phyloP scores from a whole-genome alignment of 108 stramenopile species.

The Nannochloropsis granulata region DNA sequence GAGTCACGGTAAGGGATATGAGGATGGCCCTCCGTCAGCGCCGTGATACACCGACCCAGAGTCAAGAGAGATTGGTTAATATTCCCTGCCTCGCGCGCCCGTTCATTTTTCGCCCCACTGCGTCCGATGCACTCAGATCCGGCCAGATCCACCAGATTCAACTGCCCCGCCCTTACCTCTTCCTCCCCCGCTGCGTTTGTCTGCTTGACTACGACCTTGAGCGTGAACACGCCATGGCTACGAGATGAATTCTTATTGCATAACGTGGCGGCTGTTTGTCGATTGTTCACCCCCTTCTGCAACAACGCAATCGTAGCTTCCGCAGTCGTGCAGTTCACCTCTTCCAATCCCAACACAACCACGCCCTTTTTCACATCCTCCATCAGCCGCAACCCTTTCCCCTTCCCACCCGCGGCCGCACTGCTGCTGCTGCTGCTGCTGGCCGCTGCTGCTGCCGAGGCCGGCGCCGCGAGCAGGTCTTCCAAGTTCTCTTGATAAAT shows the following conservation, averaged over 20 bases:
- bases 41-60: slow-evolving; percentile 53
- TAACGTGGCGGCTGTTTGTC: slow-evolving; percentile 45
- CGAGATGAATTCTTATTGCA: slow-evolving; percentile 41
- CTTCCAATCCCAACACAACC: slow-evolving; percentile 42
- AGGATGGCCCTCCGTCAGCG: slow-evolving; percentile 44
- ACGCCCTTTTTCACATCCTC: slow-evolving; percentile 18
- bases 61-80: slow-evolving; percentile 44
- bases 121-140: slow-evolving; percentile 51
- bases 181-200: slow-evolving; percentile 43
- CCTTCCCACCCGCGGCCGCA: neutral
- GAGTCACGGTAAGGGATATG: slow-evolving; percentile 54
- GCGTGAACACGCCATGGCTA: slow-evolving; percentile 44
- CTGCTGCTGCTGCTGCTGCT: neutral
- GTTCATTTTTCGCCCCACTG: slow-evolving; percentile 34
- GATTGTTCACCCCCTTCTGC: slow-evolving; percentile 36
- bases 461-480: neutral
- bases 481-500: slow-evolving; percentile 47
- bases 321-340: slow-evolving; percentile 24
- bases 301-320: slow-evolving; percentile 40
- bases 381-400: neutral
- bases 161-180: slow-evolving; percentile 42
- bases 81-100: slow-evolving; percentile 31
- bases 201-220: slow-evolving; percentile 49
- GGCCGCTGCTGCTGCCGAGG: neutral
- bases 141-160: slow-evolving; percentile 53